Evolutionary conservation across 2,329 filamentous ascomycete genomes (phyloP).

Genomic region (Pestalotiopsis sp.): DNA sequence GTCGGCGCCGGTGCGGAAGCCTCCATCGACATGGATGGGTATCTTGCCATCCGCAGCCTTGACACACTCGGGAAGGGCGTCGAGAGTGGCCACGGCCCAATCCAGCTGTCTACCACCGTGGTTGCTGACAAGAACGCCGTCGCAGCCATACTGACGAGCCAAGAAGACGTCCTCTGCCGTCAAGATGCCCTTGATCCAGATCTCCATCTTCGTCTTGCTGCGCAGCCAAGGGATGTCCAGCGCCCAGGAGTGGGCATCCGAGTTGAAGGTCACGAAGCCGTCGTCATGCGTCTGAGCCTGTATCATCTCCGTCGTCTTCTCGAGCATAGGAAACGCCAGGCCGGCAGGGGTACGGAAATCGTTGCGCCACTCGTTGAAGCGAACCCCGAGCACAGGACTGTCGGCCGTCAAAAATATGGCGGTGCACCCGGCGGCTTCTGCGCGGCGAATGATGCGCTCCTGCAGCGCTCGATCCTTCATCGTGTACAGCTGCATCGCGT

Average conservation of each 20-base stretch:
- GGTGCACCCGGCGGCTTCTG: slow-evolving; percentile 46
- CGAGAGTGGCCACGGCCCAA: slow-evolving; percentile 44
- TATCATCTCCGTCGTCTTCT: slow-evolving; percentile 17
- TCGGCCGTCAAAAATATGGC: slow-evolving; percentile 57
- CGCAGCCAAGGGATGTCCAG: slow-evolving; percentile 53
- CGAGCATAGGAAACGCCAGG: slow-evolving; percentile 17
- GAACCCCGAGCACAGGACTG: slow-evolving; percentile 50
- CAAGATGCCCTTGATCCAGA: slow-evolving; percentile 36
- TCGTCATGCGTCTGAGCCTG: slow-evolving; percentile 23
- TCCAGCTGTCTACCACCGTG: slow-evolving; percentile 51
- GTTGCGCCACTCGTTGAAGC: slow-evolving; percentile 53
- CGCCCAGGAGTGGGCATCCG: slow-evolving; percentile 44
- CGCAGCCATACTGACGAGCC: slow-evolving; percentile 37
- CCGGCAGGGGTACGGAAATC: slow-evolving; percentile 47
- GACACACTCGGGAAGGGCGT: slow-evolving; percentile 44
- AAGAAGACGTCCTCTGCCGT: slow-evolving; percentile 40
- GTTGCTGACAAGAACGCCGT: slow-evolving; percentile 46
- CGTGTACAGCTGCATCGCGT: slow-evolving; percentile 56
- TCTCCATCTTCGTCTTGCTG: slow-evolving; percentile 48
- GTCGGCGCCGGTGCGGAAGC: slow-evolving; percentile 13
- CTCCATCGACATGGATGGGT: slow-evolving; percentile 31
- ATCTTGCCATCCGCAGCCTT: slow-evolving; percentile 48
- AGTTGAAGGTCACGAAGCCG: slow-evolving; percentile 26
- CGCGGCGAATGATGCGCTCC: slow-evolving; percentile 41
- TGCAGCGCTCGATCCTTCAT: slow-evolving; percentile 48